Conservation (phyloP, 2,329 filamentous ascomycete species). For the Venturia nashicola region DNA sequence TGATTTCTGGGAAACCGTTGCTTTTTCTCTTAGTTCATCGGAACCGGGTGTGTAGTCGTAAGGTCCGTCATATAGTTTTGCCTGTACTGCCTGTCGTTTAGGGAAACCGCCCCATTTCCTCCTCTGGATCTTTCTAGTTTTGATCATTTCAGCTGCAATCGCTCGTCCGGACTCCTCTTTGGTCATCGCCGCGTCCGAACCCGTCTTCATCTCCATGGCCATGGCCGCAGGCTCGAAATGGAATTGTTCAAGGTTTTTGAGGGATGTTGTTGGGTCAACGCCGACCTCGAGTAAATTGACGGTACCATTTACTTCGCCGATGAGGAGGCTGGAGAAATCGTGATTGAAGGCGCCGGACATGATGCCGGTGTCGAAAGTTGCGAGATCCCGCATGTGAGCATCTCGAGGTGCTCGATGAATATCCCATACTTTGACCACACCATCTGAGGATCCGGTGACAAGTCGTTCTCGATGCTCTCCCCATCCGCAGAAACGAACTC, state of each 20-base stretch:
- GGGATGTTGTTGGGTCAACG: slow-evolving; percentile 17
- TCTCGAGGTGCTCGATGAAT: slow-evolving; percentile 39
- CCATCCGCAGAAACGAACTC: slow-evolving; percentile 47
- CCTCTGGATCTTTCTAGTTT: slow-evolving; percentile 21
- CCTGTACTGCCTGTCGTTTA: slow-evolving; percentile 33
- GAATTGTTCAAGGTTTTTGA: slow-evolving; percentile 20
- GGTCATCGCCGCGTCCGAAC: neutral
- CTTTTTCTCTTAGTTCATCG: slow-evolving; percentile 17
- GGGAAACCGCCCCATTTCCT: slow-evolving; percentile 30
- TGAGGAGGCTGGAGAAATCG: slow-evolving; percentile 41
- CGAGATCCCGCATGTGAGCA: slow-evolving; percentile 38
- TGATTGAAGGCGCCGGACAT: slow-evolving; percentile 46
- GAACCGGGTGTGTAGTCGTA: slow-evolving; percentile 19
- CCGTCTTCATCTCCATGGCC: neutral
- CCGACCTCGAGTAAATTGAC: slow-evolving; percentile 39
- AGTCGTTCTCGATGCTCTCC: slow-evolving; percentile 38
- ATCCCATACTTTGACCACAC: slow-evolving; percentile 48
- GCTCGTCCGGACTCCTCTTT: slow-evolving; percentile 17
- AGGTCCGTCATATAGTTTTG: slow-evolving; percentile 29
- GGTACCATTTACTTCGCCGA: slow-evolving; percentile 45
- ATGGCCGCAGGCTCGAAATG: slow-evolving; percentile 16
- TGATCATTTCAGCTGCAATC: slow-evolving; percentile 19
- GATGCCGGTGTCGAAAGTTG: slow-evolving; percentile 38
- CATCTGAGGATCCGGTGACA: slow-evolving; percentile 50
- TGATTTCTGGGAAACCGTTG: slow-evolving; percentile 23